These are phyloP conservation scores for Tubosaeta sp. DNA, from an alignment of 768 basidiomycete genomes.

Conservation along the genomic window DNA sequence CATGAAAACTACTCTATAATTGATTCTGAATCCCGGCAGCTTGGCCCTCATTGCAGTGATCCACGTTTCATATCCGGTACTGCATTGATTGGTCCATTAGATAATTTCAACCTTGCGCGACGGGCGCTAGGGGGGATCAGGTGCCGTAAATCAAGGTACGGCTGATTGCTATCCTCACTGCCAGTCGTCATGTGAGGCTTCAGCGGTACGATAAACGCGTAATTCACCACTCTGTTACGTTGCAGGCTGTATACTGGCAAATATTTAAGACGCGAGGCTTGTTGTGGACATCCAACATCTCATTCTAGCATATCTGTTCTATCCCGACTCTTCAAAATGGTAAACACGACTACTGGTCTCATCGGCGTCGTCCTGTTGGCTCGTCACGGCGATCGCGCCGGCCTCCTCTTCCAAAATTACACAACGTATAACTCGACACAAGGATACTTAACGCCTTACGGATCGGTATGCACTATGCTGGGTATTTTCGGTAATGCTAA, in stretches of 20 bases:
- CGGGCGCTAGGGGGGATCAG: not conserved
- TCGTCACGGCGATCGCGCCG: slow-evolving; percentile 69
- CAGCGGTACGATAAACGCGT: not conserved
- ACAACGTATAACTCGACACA: slow-evolving; percentile 59
- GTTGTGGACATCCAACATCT: not conserved
- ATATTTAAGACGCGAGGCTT: slow-evolving; percentile 5
- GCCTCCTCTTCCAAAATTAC: slow-evolving; percentile 65
- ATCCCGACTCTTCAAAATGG: slow-evolving; percentile 13
- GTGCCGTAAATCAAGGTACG: not conserved
- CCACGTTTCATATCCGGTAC: not conserved
- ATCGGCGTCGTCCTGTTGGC: slow-evolving; percentile 72
- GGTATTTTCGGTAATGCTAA: not conserved
- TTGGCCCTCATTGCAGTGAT: not conserved
- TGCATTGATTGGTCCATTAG: not conserved
- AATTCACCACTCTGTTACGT: not conserved
- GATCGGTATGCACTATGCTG: slow-evolving; percentile 47
- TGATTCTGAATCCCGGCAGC: not conserved
- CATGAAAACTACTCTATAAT: not conserved
- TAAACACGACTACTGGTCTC: slow-evolving; percentile 33
- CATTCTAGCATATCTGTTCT: not conserved
- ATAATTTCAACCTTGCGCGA: not conserved
- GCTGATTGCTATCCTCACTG: not conserved
- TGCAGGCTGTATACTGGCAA: not conserved
- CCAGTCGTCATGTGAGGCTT: not conserved
- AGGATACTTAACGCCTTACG: slow-evolving; percentile 69